Evolutionary conservation across 2,329 filamentous ascomycete genomes (phyloP), one percentile per base, ranked within the genome.

Genomic region (Apiospora saccharicola): DNA sequence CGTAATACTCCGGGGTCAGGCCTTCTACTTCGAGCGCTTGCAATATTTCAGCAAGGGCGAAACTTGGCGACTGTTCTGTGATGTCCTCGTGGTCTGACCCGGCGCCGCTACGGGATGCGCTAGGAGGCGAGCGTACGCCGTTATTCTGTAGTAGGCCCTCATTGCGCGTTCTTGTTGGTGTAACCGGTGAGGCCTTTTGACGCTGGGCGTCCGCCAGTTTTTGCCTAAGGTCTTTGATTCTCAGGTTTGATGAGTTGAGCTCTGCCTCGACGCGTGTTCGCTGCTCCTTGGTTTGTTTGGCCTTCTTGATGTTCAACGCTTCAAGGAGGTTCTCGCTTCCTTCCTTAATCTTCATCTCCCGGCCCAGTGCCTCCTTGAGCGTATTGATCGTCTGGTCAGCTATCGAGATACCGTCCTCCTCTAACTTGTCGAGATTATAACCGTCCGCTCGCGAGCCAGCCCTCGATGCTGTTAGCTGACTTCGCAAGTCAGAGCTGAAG

Each of bases 321-420:
- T 99, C 96, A 51, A 99, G 87, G 90, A 99, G 92, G 81, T 99
- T 99, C 86, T 99, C 96, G 72, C 96, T 98, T 26, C 96, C 96
- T 78, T 96, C 93, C 83, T 97, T 98, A 81, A 99, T 98, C 86
- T 98, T 98, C 85, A 95, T 92, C 84, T 99, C 97, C 79, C 97
- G 96, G 76, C 95, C 96, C 75, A 99, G 92, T 79, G 92, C 90
- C 77, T 98, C 95, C 78, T 93, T 92, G 74, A 98, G 88, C 70
- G 90, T 87, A 30, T 91, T 89, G 78, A 98, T 90, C 53, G 91
- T 89, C 82, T 94, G 91, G 81, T 97, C 94, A 19, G 91, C 88
- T 22, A 80, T 74, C 77, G 85, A 76, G 78, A 82, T 82, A 73
- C 90, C 89, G 70, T 91, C 90, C 76, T 94, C 92, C 71, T 92